Evolutionary conservation across 345 rosid genomes (phyloP).

Genomic region (Eucalyptus urophylla): DNA sequence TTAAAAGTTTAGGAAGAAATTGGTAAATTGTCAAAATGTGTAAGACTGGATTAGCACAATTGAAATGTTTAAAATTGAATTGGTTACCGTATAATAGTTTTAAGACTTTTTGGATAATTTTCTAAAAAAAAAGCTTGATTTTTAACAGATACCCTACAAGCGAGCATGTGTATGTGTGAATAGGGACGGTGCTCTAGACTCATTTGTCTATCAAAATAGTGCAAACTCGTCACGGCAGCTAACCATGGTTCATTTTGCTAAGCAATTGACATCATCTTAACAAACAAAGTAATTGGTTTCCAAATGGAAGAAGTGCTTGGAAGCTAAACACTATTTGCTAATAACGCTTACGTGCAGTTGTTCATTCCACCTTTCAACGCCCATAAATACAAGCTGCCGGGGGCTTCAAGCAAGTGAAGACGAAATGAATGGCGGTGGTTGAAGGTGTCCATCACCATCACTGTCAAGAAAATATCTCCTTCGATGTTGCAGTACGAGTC

Average conservation of each 20-base stretch:
- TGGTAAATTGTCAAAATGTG: background rate
- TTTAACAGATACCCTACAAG: background rate
- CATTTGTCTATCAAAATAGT: background rate
- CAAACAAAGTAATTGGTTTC: background rate
- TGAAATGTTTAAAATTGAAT: accelerated
- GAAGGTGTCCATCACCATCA: background rate
- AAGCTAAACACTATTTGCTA: background rate
- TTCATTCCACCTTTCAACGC: background rate
- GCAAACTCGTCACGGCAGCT: background rate
- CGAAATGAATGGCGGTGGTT: background rate
- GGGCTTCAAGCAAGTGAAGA: background rate
- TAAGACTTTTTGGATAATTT: background rate
- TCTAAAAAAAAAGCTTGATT: background rate
- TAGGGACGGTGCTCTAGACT: background rate
- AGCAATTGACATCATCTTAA: background rate
- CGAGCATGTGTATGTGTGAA: background rate
- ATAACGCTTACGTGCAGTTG: background rate
- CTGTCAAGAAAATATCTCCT: background rate
- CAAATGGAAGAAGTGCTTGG: background rate
- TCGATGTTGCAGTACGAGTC: background rate
- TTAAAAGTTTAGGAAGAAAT: background rate
- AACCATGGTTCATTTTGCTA: background rate
- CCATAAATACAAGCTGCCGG: background rate
- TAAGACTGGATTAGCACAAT: no score
- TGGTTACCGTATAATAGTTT: background rate